These are phyloP conservation scores for Capsicum baccatum DNA, from an alignment of 257 asterid genomes.

Conservation along the genomic window DNA sequence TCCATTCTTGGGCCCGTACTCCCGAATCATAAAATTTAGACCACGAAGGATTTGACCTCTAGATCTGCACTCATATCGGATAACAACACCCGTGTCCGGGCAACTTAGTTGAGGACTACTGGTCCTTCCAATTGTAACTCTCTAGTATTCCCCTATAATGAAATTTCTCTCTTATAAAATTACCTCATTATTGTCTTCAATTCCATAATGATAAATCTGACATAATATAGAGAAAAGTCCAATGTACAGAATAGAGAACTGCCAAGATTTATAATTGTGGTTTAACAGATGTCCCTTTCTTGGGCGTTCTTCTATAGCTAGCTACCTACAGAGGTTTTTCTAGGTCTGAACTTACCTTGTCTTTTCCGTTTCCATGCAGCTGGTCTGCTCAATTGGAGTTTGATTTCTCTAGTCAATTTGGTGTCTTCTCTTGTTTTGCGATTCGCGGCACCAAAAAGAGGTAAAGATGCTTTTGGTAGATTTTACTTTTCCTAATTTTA, in stretches of 20 bases:
- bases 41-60: not conserved
- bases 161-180: constrained; percentile 7
- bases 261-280: not conserved
- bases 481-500: constrained; percentile 30
- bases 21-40: not conserved
- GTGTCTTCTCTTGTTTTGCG: constrained; percentile 69
- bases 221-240: not conserved
- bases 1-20: not conserved
- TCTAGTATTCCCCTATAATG: not conserved
- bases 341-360: not conserved
- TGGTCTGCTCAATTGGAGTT: constrained; percentile 75
- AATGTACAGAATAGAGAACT: not conserved
- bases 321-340: not conserved
- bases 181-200: not conserved
- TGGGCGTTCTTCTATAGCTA: not conserved
- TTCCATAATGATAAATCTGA: not conserved
- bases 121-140: not conserved
- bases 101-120: not conserved
- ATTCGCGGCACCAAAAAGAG: constrained; percentile 72
- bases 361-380: constrained; percentile 52
- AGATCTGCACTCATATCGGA: not conserved
- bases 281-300: constrained; percentile 21
- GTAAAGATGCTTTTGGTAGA: constrained; percentile 39
- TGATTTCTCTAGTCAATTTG: constrained; percentile 71
- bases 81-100: too few relatives aligned